These are phyloP conservation scores for Anthracocystis walkeri DNA, from an alignment of 1,284 basidiomycete genomes.

Conservation along the genomic window DNA sequence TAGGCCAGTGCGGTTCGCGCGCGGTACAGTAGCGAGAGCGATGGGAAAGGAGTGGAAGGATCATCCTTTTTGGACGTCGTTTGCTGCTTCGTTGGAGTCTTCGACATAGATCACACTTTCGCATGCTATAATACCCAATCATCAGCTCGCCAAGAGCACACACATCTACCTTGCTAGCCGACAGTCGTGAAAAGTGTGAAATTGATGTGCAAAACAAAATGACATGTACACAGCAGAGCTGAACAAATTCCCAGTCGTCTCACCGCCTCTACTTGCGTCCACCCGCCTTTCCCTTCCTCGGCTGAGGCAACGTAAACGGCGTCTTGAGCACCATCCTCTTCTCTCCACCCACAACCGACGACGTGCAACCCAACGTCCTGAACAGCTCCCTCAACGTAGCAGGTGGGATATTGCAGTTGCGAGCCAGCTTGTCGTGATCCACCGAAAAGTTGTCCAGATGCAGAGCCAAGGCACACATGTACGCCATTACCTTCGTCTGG, in stretches of 20 bases:
- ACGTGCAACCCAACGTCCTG: constrained; percentile 54
- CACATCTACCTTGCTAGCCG: too few relatives aligned
- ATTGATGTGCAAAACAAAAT: neutral
- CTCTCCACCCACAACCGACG: constrained; percentile 41
- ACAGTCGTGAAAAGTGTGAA: neutral
- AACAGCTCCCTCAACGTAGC: constrained; percentile 50
- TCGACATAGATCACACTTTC: constrained; percentile 1
- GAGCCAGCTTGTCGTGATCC: constrained; percentile 45
- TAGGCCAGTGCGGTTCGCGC: constrained; percentile 20
- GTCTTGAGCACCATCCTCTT: constrained; percentile 57
- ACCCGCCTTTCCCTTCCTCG: constrained; percentile 44
- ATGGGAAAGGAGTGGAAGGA: constrained; percentile 35
- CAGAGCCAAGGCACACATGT: constrained; percentile 61
- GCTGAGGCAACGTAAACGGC: constrained; percentile 49
- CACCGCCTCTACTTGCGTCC: constrained; percentile 36
- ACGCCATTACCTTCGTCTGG: constrained; percentile 62
- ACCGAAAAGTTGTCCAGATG: constrained; percentile 65
- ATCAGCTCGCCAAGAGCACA: neutral
- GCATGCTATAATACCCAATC: neutral
- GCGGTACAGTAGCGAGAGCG: constrained; percentile 33
- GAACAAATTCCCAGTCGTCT: too few relatives aligned
- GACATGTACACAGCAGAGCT: constrained; percentile 15
- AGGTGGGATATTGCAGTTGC: constrained; percentile 39
- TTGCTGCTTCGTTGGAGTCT: constrained; percentile 13
- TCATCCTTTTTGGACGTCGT: constrained; percentile 37